These are phyloP conservation scores for Termitomyces sp. DNA, from an alignment of 768 basidiomycete species.

Conservation along the genomic window DNA sequence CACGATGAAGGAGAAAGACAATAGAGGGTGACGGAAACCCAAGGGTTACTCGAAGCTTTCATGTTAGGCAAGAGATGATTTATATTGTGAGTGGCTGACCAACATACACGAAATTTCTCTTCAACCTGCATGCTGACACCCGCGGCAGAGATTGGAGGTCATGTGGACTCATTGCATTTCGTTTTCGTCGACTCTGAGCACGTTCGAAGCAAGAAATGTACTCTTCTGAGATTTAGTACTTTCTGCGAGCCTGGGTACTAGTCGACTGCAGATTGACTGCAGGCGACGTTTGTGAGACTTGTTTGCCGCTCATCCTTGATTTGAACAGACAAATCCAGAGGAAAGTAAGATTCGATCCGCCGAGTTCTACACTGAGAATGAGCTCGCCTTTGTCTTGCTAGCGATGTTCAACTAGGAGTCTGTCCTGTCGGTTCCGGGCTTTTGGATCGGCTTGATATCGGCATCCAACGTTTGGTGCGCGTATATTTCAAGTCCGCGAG, in stretches of 20 bases:
- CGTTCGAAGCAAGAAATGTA: neutral
- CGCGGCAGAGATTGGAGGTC: neutral
- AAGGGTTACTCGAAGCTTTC: neutral
- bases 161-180: neutral
- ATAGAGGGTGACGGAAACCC: neutral
- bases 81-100: conserved; percentile 7
- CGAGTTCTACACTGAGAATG: too few relatives aligned
- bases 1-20: neutral
- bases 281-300: too few relatives aligned
- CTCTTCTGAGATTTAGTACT: neutral
- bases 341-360: neutral
- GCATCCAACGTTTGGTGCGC: too few relatives aligned
- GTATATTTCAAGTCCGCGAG: too few relatives aligned
- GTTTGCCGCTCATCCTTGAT: neutral
- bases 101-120: neutral
- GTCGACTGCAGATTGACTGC: neutral
- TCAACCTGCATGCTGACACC: neutral
- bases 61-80: neutral
- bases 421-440: too few relatives aligned
- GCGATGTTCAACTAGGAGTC: too few relatives aligned
- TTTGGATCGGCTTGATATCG: too few relatives aligned
- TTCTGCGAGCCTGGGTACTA: neutral
- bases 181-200: neutral
- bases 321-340: neutral
- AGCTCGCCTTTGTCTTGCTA: too few relatives aligned